These are phyloP conservation scores for Nyssa sinensis DNA, from an alignment of 148 eudicot species.

Conservation along the genomic window DNA sequence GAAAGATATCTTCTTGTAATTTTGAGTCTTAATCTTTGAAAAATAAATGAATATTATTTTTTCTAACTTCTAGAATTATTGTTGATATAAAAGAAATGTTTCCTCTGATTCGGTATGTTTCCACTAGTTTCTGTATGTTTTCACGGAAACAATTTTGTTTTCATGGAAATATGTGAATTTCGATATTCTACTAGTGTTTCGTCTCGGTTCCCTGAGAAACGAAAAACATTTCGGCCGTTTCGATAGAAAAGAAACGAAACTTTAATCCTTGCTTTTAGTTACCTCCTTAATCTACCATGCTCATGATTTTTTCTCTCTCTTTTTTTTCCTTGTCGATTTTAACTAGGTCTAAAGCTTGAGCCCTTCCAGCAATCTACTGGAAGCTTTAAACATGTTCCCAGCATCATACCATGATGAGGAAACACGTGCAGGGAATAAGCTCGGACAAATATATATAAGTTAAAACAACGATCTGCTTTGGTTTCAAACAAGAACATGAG, in stretches of 20 bases:
- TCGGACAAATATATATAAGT: not conserved
- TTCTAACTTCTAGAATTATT: too few species aligned
- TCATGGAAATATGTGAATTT: too few species aligned
- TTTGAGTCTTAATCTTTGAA: too few species aligned
- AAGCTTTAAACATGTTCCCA: not conserved
- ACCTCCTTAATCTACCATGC: not conserved
- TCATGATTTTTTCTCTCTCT: not conserved
- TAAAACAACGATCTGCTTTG: not conserved
- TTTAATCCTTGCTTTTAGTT: slow-evolving; percentile 1
- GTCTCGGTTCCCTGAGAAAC: too few species aligned
- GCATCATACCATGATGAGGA: not conserved
- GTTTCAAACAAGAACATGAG: not conserved
- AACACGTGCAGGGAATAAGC: not conserved
- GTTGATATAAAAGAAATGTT: too few species aligned
- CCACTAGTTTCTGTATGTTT: too few species aligned
- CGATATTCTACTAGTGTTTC: too few species aligned
- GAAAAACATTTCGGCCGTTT: too few species aligned
- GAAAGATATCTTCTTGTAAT: too few species aligned
- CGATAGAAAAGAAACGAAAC: not conserved
- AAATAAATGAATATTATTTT: too few species aligned
- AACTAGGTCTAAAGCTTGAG: not conserved
- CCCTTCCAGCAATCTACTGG: not conserved
- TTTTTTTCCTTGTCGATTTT: not conserved
- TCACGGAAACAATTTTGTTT: too few species aligned
- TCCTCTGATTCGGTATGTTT: too few species aligned